Evolutionary conservation across 148 eudicot species (phyloP).

Genomic region (Amaranthus cruentus): DNA sequence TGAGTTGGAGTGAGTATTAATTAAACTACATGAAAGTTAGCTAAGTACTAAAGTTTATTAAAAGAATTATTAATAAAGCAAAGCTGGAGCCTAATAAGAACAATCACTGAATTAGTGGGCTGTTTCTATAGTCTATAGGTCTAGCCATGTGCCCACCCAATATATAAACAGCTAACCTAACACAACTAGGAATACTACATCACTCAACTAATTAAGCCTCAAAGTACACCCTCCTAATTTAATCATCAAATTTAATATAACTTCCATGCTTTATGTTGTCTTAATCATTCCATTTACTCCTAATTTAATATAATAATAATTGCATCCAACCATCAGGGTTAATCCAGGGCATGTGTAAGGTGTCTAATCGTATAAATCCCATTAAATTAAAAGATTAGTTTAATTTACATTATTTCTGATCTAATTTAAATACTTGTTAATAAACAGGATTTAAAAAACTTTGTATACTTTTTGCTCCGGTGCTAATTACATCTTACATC

Average conservation of each 20-base stretch:
- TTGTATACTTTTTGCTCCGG: too few species aligned
- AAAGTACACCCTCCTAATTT: neutral
- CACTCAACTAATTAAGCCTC: neutral
- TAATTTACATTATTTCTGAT: too few species aligned
- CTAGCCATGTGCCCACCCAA: constrained; percentile 11
- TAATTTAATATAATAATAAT: too few species aligned
- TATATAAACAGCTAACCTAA: neutral
- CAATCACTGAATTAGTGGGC: constrained; percentile 6
- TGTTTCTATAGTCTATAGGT: constrained; percentile 4
- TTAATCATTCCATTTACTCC: neutral
- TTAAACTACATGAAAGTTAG: neutral
- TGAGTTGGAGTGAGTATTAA: too few species aligned
- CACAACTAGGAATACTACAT: neutral
- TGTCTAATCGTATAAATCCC: too few species aligned
- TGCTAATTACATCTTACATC: too few species aligned
- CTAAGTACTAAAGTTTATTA: neutral
- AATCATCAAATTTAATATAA: neutral
- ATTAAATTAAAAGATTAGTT: too few species aligned
- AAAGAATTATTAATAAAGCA: neutral
- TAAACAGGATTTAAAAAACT: too few species aligned
- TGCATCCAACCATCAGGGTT: too few species aligned
- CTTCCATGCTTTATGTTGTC: neutral
- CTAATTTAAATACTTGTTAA: too few species aligned
- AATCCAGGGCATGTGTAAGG: too few species aligned
- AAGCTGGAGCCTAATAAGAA: constrained; percentile 4